Evolutionary conservation across 352 stramenopile genomes (phyloP), one percentile per base, ranked within the genome.

Genomic region (Phytophthora pinifolia): DNA sequence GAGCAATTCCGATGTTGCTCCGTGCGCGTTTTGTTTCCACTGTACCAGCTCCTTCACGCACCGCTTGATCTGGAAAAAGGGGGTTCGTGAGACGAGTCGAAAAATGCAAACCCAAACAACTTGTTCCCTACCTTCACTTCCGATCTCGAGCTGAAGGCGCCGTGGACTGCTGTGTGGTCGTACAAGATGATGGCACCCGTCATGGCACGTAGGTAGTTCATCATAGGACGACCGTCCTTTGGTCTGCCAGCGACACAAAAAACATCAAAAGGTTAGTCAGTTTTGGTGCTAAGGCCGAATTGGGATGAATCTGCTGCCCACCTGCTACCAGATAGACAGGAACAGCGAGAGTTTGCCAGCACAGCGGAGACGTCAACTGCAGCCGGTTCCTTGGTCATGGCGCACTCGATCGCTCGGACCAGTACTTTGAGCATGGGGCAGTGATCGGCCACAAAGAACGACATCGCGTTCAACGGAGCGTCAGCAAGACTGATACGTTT

Each of bases 371-470:
- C 51, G 13, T 62, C 44, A 20, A 78, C 67, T 14, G 62, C 60
- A 6, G 60, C 58, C 12, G 64, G 61, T 8, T 82, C 67, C 37
- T 79, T 72, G 29, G 46, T 63, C 37, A 68, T 70, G 10, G 67
- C 54, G 30, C 57, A 53, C 34, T 81, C 70, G 13, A 80, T 65
- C 15, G 72, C 73, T 43, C 67, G 64, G 39, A 75, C 55, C 20
- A 87, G 44, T 22, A 72, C 62, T 62, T 82, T 83, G 32, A 84
- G 62, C 76, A 85, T 85, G 29, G 76, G 76, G 25, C 56, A 76
- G 41, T 84, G 70, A 20, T 87, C 67, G 10, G 74, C 74, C 37
- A 87, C 72, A 31, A 87, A 87, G 62, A 87, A 78, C 17, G 76
- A 87, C 34, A 87, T 72, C 1, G 62, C 54, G 42, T 85, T 76